A percentile compares a stretch with the other conserved stretches of the same genome.
Conservation (phyloP, 305 asterid genomes). For the Fraxinus nigra region DNA sequence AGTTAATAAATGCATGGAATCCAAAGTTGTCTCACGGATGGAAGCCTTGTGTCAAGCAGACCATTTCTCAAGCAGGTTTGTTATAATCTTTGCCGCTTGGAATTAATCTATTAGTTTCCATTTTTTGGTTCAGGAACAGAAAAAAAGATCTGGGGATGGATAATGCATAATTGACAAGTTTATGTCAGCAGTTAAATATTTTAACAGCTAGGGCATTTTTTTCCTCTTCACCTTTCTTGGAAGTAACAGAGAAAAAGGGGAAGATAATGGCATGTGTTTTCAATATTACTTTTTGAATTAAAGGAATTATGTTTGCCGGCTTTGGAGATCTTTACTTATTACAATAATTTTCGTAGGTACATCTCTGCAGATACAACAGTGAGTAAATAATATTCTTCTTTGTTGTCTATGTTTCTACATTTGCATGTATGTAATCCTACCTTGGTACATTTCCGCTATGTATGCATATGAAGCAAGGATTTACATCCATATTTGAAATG, state of each 20-base stretch:
- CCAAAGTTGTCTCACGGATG: conserved; percentile 72
- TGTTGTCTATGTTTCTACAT: not conserved
- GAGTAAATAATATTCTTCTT: not conserved
- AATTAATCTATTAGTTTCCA: not conserved
- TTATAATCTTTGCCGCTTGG: not conserved
- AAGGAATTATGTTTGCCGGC: not conserved
- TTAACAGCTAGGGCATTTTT: not conserved
- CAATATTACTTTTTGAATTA: not conserved
- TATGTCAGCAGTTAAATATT: not conserved
- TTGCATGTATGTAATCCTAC: not conserved
- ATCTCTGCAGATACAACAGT: not conserved
- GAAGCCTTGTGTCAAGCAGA: conserved; percentile 78
- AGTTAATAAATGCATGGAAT: conserved; percentile 84
- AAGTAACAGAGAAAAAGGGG: not conserved
- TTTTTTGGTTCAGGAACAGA: not conserved
- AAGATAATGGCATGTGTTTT: not conserved
- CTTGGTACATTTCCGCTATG: not conserved
- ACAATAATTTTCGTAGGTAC: not conserved
- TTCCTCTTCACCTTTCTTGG: not conserved
- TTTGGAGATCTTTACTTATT: not conserved
- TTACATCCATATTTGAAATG: not conserved
- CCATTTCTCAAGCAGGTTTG: conserved; percentile 63
- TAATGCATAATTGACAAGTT: not conserved
- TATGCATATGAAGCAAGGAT: not conserved
- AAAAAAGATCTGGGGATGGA: not conserved